Percentiles rank a stretch among this genome's conserved stretches.
Evolutionary conservation across 345 rosid genomes (phyloP).

Genomic region (Syzygium jambos): DNA sequence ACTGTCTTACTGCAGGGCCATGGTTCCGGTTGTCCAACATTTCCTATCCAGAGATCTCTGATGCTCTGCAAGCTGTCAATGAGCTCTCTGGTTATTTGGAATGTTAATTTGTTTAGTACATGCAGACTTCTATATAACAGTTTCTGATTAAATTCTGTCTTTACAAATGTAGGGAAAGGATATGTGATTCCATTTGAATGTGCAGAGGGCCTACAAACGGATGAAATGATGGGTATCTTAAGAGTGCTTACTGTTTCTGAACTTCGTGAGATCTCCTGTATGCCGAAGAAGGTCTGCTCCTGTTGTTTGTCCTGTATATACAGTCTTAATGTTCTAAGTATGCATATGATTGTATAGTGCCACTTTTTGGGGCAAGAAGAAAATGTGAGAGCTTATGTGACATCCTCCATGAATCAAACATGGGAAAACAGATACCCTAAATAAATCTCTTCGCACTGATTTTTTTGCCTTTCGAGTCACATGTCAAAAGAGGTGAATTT

Average conservation of each 20-base stretch:
- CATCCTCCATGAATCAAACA: not conserved
- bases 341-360: not conserved
- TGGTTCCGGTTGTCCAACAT: conserved; percentile 79
- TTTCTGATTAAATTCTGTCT: conserved; percentile 2
- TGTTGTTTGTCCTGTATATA: not conserved
- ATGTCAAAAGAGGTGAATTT: not conserved
- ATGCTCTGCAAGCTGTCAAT: conserved; percentile 43
- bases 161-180: conserved; percentile 39
- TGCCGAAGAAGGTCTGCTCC: conserved; percentile 43
- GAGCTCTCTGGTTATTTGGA: conserved; percentile 50
- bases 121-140: not conserved
- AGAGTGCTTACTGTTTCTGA: conserved; percentile 51
- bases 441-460: not conserved
- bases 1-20: conserved; percentile 44
- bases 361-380: not conserved
- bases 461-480: not conserved
- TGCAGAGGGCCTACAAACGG: conserved; percentile 17
- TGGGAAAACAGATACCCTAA: not conserved
- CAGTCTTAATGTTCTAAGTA: not conserved
- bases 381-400: not conserved
- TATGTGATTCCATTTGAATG: conserved; percentile 32
- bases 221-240: conserved; percentile 40
- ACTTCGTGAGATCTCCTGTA: conserved; percentile 54
- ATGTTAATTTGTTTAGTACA: not conserved
- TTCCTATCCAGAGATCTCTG: conserved; percentile 54